These are phyloP conservation scores for Thyridium curvatum DNA, from an alignment of 2,329 filamentous ascomycete species.

Conservation along the genomic window DNA sequence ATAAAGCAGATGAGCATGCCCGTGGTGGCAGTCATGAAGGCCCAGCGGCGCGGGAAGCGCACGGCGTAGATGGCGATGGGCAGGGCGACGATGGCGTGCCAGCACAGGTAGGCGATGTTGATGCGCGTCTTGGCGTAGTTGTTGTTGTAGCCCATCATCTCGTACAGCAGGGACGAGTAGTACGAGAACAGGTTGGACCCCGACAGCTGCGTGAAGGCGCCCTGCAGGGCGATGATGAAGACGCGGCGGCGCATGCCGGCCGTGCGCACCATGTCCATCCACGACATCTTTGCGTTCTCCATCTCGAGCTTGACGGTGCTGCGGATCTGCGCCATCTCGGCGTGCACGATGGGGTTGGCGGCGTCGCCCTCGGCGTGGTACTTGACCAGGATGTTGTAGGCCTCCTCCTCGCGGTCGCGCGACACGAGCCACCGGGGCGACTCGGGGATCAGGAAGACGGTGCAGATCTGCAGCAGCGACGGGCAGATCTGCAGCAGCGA, in stretches of 20 bases:
- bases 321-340: constrained; percentile 17
- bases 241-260: constrained; percentile 5
- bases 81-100: too few relatives aligned
- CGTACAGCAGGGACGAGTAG: constrained; percentile 23
- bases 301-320: constrained; percentile 48
- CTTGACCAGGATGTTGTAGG: constrained; percentile 41
- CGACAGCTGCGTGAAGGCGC: constrained; percentile 3
- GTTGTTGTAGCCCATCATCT: constrained; percentile 22
- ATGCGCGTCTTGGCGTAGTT: constrained; percentile 21
- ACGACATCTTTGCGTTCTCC: constrained; percentile 31
- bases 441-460: constrained; percentile 51
- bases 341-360: constrained; percentile 2
- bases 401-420: constrained; percentile 48
- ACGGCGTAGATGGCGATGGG: too few relatives aligned
- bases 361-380: constrained; percentile 28
- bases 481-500: constrained; percentile 54
- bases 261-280: constrained; percentile 3
- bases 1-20: too few relatives aligned
- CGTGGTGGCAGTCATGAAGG: too few relatives aligned
- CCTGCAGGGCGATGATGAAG: constrained; percentile 4
- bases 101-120: constrained; percentile 11
- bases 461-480: constrained; percentile 39
- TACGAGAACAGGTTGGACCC: constrained; percentile 24
- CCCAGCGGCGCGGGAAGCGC: too few relatives aligned
- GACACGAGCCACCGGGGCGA: constrained; percentile 51